These are phyloP conservation scores for Nidularia sp. DNA, from an alignment of 768 basidiomycete genomes.

Conservation along the genomic window DNA sequence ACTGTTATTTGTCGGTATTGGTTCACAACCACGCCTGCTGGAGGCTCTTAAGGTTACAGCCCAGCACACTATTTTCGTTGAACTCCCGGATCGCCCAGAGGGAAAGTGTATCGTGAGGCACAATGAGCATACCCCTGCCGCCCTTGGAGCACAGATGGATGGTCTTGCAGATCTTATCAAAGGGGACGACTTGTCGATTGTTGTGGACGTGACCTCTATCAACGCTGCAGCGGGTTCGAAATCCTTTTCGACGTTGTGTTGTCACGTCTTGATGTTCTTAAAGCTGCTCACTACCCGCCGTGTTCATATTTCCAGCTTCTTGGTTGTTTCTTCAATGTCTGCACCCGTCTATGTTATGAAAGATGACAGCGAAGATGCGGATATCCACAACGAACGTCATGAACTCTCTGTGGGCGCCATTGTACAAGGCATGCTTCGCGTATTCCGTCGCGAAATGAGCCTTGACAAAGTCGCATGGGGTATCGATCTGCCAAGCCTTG, in stretches of 20 bases:
- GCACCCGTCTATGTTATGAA: not conserved
- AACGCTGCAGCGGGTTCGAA: slow-evolving; percentile 11
- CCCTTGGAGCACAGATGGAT: slow-evolving; percentile 2
- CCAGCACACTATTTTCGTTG: slow-evolving; percentile 8
- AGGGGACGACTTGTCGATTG: slow-evolving; percentile 12
- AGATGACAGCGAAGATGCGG: not conserved
- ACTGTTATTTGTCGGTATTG: slow-evolving; percentile 16
- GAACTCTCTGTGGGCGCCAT: slow-evolving; percentile 9
- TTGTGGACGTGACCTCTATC: slow-evolving; percentile 15
- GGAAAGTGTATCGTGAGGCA: slow-evolving; percentile 4
- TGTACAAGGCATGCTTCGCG: slow-evolving; percentile 22
- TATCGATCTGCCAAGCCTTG: slow-evolving; percentile 13
- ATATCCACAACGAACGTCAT: not conserved
- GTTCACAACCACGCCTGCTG: slow-evolving; percentile 9
- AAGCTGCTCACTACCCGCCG: slow-evolving; percentile 13
- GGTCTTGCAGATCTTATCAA: slow-evolving; percentile 7
- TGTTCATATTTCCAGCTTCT: not conserved
- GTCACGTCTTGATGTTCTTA: slow-evolving; percentile 14
- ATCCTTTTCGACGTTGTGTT: slow-evolving; percentile 10
- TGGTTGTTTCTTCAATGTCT: not conserved
- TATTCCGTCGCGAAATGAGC: slow-evolving; percentile 20
- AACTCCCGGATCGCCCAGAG: slow-evolving; percentile 8
- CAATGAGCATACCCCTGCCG: slow-evolving; percentile 4
- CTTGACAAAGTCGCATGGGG: slow-evolving; percentile 12
- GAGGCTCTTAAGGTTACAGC: not conserved